Conservation (phyloP, 306 rosid species). For the Cucumis cinereus region DNA sequence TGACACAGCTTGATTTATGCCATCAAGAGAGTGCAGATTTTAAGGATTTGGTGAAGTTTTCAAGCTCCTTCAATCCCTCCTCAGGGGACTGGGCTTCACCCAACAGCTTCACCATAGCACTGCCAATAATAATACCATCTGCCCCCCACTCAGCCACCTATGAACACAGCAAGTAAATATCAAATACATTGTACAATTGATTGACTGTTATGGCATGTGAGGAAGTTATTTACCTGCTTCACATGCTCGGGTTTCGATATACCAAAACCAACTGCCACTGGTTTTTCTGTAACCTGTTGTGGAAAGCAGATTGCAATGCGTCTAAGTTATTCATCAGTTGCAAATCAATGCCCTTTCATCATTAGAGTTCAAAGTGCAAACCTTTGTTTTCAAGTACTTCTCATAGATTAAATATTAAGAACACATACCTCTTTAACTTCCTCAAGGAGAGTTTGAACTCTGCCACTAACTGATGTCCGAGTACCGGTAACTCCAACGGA, state of each 20-base stretch:
- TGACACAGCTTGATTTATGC: background rate
- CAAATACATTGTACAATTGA: background rate
- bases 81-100: slow-evolving; percentile 68
- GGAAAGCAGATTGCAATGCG: background rate
- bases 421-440: slow-evolving; percentile 72
- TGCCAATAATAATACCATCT: slow-evolving; percentile 87
- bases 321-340: background rate
- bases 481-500: slow-evolving; percentile 84
- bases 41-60: slow-evolving; percentile 41
- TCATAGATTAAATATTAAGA: background rate
- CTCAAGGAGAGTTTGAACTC: slow-evolving; percentile 45
- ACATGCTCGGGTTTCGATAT: slow-evolving; percentile 81
- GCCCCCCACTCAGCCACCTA: slow-evolving; percentile 90
- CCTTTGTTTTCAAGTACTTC: background rate
- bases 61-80: slow-evolving; percentile 74
- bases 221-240: slow-evolving; percentile 37
- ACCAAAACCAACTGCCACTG: slow-evolving; percentile 95
- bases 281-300: slow-evolving; percentile 51
- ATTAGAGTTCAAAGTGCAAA: background rate
- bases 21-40: slow-evolving; percentile 4
- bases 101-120: slow-evolving; percentile 77
- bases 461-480: slow-evolving; percentile 55
- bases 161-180: background rate
- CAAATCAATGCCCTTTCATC: background rate
- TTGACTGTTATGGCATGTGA: background rate